These are phyloP conservation scores for Albatrellus ellisii DNA, from an alignment of 768 basidiomycete species.

Conservation along the genomic window DNA sequence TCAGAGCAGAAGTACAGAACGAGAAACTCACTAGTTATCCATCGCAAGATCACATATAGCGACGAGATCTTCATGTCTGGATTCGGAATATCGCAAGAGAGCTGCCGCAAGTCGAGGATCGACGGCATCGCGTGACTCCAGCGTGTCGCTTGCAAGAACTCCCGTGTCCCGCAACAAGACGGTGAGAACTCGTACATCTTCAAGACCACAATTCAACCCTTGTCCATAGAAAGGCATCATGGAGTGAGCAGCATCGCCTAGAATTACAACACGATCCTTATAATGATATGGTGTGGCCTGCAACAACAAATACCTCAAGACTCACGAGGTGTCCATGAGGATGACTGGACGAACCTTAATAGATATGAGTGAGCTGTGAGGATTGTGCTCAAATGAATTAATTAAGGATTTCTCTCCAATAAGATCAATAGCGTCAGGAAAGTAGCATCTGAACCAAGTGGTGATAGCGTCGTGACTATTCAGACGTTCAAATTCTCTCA, in stretches of 20 bases:
- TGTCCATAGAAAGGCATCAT: constrained; percentile 99
- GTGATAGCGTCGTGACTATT: constrained; percentile 40
- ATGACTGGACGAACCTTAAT: constrained; percentile 57
- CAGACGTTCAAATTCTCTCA: constrained; percentile 58
- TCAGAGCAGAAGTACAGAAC: constrained; percentile 4
- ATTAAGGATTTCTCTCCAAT: constrained; percentile 74
- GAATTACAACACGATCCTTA: constrained; percentile 71
- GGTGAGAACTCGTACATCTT: constrained; percentile 88
- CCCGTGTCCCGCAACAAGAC: constrained; percentile 59
- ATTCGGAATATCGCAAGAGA: constrained; percentile 66
- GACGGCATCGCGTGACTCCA: constrained; percentile 23
- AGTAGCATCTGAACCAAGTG: constrained; percentile 71
- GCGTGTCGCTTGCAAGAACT: constrained; percentile 34
- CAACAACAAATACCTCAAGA: constrained; percentile 4
- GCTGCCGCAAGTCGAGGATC: constrained; percentile 53
- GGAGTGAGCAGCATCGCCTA: constrained; percentile 93
- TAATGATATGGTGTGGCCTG: constrained; percentile 86
- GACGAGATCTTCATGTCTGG: constrained; percentile 75
- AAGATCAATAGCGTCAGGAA: constrained; percentile 76
- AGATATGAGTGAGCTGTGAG: constrained; percentile 80
- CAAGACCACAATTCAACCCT: constrained; percentile 94
- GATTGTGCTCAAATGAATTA: constrained; percentile 71
- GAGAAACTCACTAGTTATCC: constrained; percentile 81
- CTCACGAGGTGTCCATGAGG: background rate
- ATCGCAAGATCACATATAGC: constrained; percentile 90